phyloP scores from a whole-genome alignment of 768 basidiomycete genomes.

The Boletus speciosus region DNA sequence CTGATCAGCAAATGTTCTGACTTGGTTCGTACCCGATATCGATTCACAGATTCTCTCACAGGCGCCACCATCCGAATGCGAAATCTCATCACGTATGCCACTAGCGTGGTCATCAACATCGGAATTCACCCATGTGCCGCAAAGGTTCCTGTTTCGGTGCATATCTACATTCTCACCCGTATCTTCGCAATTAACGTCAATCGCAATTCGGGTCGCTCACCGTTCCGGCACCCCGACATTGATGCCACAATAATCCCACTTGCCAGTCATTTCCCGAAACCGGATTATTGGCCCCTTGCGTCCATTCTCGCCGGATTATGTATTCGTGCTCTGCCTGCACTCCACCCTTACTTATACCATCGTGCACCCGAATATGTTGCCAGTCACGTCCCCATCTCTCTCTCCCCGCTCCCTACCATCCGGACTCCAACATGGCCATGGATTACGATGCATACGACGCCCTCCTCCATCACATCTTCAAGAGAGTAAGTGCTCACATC shows the following conservation, averaged over 20 bases:
- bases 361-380: neutral
- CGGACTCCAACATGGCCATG: slow-evolving; percentile 26
- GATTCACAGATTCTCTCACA: slow-evolving; percentile 28
- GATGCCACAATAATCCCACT: slow-evolving; percentile 1
- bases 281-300: neutral
- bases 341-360: slow-evolving; percentile 22
- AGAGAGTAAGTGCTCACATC: slow-evolving; percentile 44
- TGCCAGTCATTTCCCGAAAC: slow-evolving; percentile 5
- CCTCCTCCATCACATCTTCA: slow-evolving; percentile 76
- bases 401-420: neutral
- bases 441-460: slow-evolving; percentile 80
- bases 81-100: slow-evolving; percentile 12
- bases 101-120: slow-evolving; percentile 13
- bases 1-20: slow-evolving; percentile 20
- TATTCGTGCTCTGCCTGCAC: neutral
- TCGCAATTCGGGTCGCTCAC: slow-evolving; percentile 5
- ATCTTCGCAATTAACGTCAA: slow-evolving; percentile 20
- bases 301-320: slow-evolving; percentile 3
- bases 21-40: slow-evolving; percentile 6
- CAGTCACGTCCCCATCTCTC: slow-evolving; percentile 1
- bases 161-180: neutral
- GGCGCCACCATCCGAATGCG: neutral
- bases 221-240: neutral
- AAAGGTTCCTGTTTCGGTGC: slow-evolving; percentile 2
- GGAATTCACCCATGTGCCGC: slow-evolving; percentile 11